Evolutionary conservation across 78 protist species (phyloP).

Genomic region (Polysphondylium violaceum): DNA sequence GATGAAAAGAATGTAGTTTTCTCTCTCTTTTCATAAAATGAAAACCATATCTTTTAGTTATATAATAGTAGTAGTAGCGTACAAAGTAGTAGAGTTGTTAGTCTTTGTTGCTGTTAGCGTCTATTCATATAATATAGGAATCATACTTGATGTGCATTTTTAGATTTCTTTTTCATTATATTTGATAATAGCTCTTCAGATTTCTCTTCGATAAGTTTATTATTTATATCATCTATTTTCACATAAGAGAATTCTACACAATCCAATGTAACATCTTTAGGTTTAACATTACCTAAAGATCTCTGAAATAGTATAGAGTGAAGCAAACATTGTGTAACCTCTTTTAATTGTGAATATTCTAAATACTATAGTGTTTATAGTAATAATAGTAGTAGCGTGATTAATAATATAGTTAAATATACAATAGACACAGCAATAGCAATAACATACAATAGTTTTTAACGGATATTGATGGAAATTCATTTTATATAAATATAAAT

Average conservation of each 20-base stretch:
- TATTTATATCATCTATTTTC: slow-evolving; percentile 35
- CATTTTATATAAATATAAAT: too few relatives aligned
- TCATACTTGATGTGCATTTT: slow-evolving; percentile 1
- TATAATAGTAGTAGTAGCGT: not conserved
- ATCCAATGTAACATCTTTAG: slow-evolving; percentile 57
- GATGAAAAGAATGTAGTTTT: slow-evolving; percentile 47
- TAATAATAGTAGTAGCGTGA: not conserved
- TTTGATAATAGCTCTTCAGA: slow-evolving; percentile 59
- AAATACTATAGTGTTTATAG: slow-evolving; percentile 24
- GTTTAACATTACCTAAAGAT: slow-evolving; percentile 46
- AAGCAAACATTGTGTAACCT: slow-evolving; percentile 50
- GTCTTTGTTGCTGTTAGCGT: not conserved
- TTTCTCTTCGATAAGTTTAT: slow-evolving; percentile 50
- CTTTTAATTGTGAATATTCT: slow-evolving; percentile 71
- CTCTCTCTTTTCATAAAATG: slow-evolving; percentile 51
- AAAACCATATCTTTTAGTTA: not conserved
- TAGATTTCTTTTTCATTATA: slow-evolving; percentile 38
- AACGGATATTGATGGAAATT: too few relatives aligned
- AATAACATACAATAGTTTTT: not conserved
- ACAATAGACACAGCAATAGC: not conserved
- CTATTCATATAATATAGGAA: not conserved
- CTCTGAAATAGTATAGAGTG: slow-evolving; percentile 66
- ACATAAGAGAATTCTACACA: slow-evolving; percentile 44
- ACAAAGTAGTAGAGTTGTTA: not conserved
- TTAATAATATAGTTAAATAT: not conserved